A percentile compares a stretch with the other conserved stretches of the same genome.
Evolutionary conservation across 495 filamentous ascomycete genomes (phyloP).

Genomic region (Arthonia radiata): DNA sequence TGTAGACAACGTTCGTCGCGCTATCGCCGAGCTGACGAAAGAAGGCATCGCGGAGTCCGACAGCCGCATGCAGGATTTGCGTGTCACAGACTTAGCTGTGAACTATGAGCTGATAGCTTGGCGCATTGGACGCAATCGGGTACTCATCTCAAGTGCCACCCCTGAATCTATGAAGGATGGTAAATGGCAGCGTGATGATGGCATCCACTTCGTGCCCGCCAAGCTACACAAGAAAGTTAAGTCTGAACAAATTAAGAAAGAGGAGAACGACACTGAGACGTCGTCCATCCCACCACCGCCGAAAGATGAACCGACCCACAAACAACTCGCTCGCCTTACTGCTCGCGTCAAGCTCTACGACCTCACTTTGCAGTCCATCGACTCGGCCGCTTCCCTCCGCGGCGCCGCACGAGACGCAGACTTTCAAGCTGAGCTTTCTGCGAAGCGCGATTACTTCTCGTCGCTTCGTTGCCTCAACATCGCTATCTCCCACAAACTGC

Average conservation of each 20-base stretch:
- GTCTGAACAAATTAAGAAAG: conserved; percentile 19
- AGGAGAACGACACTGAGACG: conserved; percentile 32
- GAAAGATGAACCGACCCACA: conserved; percentile 27
- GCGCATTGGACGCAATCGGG: conserved; percentile 80
- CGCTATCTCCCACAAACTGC: conserved; percentile 56
- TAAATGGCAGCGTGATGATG: too few species aligned
- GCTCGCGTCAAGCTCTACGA: conserved; percentile 88
- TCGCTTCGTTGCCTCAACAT: conserved; percentile 74
- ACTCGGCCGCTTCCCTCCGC: conserved; percentile 69
- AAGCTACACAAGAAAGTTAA: conserved; percentile 24
- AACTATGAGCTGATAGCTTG: conserved; percentile 84
- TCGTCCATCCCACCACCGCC: conserved; percentile 1
- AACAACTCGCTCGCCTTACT: conserved; percentile 53
- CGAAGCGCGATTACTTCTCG: conserved; percentile 61
- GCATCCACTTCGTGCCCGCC: conserved; percentile 44
- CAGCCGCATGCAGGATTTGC: conserved; percentile 69
- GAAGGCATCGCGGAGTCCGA: conserved; percentile 76
- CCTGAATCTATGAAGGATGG: too few species aligned
- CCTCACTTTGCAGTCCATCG: conserved; percentile 67
- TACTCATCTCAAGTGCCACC: too few species aligned
- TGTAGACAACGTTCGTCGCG: conserved; percentile 73
- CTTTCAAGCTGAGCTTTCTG: conserved; percentile 51
- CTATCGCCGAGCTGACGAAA: conserved; percentile 64
- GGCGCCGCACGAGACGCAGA: conserved; percentile 69
- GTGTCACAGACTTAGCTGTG: conserved; percentile 76